Evolutionary conservation across 768 basidiomycete species (phyloP), one percentile per base, ranked within the genome.

Genomic region (Mrakia gelida): DNA sequence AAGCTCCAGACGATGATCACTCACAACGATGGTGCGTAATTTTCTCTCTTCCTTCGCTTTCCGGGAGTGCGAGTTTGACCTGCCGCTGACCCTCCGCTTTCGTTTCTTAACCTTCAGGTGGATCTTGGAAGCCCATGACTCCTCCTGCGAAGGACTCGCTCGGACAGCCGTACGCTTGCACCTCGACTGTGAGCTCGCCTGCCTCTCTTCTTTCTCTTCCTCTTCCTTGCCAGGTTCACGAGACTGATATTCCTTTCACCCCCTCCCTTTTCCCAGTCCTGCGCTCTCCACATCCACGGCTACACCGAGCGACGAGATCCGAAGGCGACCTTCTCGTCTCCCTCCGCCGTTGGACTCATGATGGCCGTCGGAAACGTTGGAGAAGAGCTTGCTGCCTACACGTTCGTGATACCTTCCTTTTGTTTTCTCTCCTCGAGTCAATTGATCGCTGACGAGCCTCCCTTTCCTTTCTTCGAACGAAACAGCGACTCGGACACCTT

Each of bases 341-440:
- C 97, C 0, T 91, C 94, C 7, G 90, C 95, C 23, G 91, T 94
- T 15, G 97, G 97, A 0, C 87, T 99, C 18, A 88, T 99, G 85
- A 92, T 99, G 89, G 97, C 92, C 0, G 95, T 98, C 65, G 97
- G 97, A 11, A 98, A 94, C 81, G 95, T 99, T 21, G 97, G 97
- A 59, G 91, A 94, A 80, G 82, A 86, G 0, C 89, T 99, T 2
- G 90, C 89, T 0, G 86, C 90, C 0, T 99, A 99, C 85, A 88
- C 87, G 77, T 78, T 0, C 13, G 77, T 78, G 10, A 4, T 13
- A 23, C 8, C 32, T 43, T 23, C 32, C 30, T 15, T 28, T 26
- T 43, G 59, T 16, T 9, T 18, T 6, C 45, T 45, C 38, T 8
- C 8, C n/a, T 61, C 28, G 32, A 7, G 0, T 9, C 18, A 61